These are phyloP conservation scores for Aureobasidium zeae DNA, from an alignment of 2,329 filamentous ascomycete species.

Conservation along the genomic window DNA sequence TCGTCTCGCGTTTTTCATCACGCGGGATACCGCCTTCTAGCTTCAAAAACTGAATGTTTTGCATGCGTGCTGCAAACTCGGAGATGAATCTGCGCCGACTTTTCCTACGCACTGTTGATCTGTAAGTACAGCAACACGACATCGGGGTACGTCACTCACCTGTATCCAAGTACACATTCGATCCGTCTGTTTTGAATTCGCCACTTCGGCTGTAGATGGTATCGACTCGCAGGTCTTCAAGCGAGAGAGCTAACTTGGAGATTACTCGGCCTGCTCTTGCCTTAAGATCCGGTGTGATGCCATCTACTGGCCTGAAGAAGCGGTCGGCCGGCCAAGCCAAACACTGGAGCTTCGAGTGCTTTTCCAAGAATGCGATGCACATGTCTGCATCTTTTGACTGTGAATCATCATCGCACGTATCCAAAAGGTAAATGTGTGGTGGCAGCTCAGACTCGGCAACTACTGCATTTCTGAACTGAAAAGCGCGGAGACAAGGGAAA, in stretches of 20 bases:
- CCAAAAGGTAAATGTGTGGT: conserved; percentile 29
- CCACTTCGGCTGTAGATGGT: conserved; percentile 21
- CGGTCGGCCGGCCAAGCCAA: conserved; percentile 39
- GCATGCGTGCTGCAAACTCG: conserved; percentile 36
- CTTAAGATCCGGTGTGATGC: conserved; percentile 22
- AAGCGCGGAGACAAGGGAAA: conserved; percentile 37
- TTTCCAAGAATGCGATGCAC: conserved; percentile 37
- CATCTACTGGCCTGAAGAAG: conserved; percentile 32
- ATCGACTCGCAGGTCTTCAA: conserved; percentile 37
- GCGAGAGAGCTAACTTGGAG: conserved; percentile 31
- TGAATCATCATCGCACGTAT: conserved; percentile 9
- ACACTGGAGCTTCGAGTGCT: conserved; percentile 35
- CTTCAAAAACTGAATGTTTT: conserved; percentile 35
- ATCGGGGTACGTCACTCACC: too few species aligned
- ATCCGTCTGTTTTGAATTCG: conserved; percentile 23
- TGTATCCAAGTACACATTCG: background rate
- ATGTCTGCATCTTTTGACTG: background rate
- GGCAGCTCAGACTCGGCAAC: conserved; percentile 30
- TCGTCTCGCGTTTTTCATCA: conserved; percentile 38
- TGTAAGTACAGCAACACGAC: too few species aligned
- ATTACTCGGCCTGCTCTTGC: conserved; percentile 26
- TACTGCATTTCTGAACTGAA: conserved; percentile 39
- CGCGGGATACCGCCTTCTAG: conserved; percentile 39
- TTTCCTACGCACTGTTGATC: too few species aligned
- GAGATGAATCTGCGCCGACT: conserved; percentile 31